Base-by-base conservation (phyloP, 495 filamentous ascomycete species). In the Trichoderma virens region DNA sequence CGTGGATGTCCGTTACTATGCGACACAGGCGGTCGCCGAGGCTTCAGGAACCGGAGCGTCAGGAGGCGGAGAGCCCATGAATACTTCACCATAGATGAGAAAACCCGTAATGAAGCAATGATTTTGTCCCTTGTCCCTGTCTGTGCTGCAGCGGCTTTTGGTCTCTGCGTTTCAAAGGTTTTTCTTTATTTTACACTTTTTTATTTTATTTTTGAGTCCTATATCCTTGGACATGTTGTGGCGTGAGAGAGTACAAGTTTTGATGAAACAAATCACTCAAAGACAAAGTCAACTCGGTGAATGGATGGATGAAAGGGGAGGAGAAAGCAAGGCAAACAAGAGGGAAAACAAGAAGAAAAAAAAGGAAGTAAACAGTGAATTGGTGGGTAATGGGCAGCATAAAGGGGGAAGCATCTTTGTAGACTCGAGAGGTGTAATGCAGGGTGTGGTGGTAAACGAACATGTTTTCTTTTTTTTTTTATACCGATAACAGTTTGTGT, bases 1-100 rank as follows among this genome's bases (percentile, higher is more conserved):
- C 81, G 93, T 97, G 67, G 94, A 98, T 79, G 94, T 98, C 69
- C 85, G 94, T 70, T 98, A 92, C 76, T 98, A 96, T 73, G 95
- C 94, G 34, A 83, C 82, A 34, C 83, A 79, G 18, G 81, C 81
- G 30, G 78, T 76, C 25, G 71, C 74, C 32, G 74, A 62, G 14
- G 74, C 79, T 16, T 63, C 67, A 31, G 72, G 67, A 59, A 62
- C 73, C 30, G 71, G 74, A 27, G 62, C 39, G 13, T 45, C 62
- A 25, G 73, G 72, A 64, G 74, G 79, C 56, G 82, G 79, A 60
- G 79, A 85, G 69, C 81, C 81, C 11, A 85, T 85, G 82, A 82
- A 83, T 71, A 84, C 80, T 65, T 84, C 81, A 73, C 80, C 80
- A 75, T 85, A 84, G 78, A 79, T 67, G 68, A 72, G 63, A 66